phyloP scores from a whole-genome alignment of 257 asterid species.

The Lycium ferocissimum region DNA sequence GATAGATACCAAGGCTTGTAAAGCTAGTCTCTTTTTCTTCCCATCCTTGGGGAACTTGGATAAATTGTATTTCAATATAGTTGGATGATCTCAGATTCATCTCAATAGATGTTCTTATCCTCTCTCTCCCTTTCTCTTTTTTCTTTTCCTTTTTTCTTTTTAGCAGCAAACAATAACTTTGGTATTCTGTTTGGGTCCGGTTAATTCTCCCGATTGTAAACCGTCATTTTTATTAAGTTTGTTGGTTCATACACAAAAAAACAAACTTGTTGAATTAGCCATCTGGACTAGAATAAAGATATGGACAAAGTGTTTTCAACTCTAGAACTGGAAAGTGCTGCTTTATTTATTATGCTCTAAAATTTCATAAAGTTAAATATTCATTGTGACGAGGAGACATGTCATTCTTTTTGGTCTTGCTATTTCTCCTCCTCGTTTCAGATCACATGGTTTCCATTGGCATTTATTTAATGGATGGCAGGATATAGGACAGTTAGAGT shows the following conservation, averaged over 20 bases:
- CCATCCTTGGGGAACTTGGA: neutral
- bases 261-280: neutral
- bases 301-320: neutral
- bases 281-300: neutral
- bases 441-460: conserved; percentile 20
- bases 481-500: conserved; percentile 21
- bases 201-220: neutral
- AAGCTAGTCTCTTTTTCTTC: conserved; percentile 20
- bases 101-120: conserved; percentile 17
- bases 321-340: conserved; percentile 13
- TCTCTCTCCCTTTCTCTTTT: neutral
- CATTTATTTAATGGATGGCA: neutral
- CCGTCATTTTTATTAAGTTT: neutral
- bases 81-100: conserved; percentile 21
- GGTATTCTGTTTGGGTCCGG: neutral
- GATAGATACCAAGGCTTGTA: conserved; percentile 26
- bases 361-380: neutral
- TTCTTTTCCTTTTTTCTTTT: neutral
- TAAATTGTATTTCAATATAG: conserved; percentile 11
- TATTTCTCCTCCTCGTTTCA: conserved; percentile 17
- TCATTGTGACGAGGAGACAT: conserved; percentile 6
- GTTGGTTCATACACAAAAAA: neutral
- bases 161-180: neutral
- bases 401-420: conserved; percentile 4
- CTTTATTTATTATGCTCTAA: neutral